Evolutionary conservation across 306 rosid species (phyloP).

Genomic region (Acacia crassicarpa): DNA sequence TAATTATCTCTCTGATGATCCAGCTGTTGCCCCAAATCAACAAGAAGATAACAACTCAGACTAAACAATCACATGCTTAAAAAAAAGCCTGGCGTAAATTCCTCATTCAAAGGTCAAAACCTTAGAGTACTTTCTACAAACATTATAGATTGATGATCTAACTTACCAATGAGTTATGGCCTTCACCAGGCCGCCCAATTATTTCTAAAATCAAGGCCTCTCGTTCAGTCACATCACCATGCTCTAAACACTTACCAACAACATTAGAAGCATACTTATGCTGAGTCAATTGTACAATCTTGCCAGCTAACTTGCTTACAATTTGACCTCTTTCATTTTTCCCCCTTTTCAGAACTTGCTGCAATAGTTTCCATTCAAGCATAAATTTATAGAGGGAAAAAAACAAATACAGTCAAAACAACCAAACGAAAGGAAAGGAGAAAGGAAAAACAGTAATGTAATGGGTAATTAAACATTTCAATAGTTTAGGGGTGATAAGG

Average conservation of each 20-base stretch:
- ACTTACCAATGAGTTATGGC: conserved; percentile 54
- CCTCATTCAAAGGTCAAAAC: no score
- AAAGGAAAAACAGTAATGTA: background rate
- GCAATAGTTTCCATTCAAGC: conserved; percentile 29
- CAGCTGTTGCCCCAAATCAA: background rate
- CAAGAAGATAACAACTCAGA: no score
- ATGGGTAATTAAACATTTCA: background rate
- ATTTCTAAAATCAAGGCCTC: conserved; percentile 57
- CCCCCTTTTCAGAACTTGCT: conserved; percentile 64
- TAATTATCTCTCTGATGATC: background rate
- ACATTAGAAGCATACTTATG: conserved; percentile 74
- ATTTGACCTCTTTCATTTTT: conserved; percentile 55
- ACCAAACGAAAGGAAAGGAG: background rate
- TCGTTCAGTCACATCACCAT: conserved; percentile 47
- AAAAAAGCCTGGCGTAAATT: no score
- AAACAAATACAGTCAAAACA: background rate
- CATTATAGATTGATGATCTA: background rate
- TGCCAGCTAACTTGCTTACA: conserved; percentile 50
- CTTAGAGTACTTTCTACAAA: no score
- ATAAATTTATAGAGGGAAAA: background rate
- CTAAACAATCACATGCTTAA: no score
- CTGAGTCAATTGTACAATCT: conserved; percentile 56
- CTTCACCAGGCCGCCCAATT: conserved; percentile 50
- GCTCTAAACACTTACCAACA: conserved; percentile 63
- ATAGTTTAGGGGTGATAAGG: no score